A percentile compares a stretch with the other conserved stretches of the same genome.
These are phyloP conservation scores for Radiomyces spectabilis DNA, from an alignment of 192 early-diverging fungal genomes.

Conservation along the genomic window DNA sequence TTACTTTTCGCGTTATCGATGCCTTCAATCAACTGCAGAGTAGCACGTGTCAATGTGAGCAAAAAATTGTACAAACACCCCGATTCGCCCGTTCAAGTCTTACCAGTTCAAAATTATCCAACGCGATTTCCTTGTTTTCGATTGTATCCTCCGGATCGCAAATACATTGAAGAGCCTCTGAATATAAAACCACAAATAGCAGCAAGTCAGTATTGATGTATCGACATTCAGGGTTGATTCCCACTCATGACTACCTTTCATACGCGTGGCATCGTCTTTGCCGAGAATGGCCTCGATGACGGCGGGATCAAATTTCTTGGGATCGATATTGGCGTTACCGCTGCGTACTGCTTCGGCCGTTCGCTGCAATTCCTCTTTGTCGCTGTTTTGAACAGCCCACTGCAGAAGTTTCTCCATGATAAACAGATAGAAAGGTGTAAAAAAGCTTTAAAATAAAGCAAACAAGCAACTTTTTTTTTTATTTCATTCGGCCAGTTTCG, in stretches of 20 bases:
- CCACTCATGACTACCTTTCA: conserved; percentile 61
- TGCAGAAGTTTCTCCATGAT: conserved; percentile 76
- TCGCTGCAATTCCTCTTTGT: conserved; percentile 54
- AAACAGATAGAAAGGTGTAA: no score
- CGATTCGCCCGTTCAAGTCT: not conserved
- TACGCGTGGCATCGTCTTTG: conserved; percentile 44
- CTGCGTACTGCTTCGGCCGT: conserved; percentile 21
- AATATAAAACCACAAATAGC: not conserved
- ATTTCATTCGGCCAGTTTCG: no score
- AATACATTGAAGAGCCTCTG: conserved; percentile 70
- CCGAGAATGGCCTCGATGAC: conserved; percentile 57
- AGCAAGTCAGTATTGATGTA: no score
- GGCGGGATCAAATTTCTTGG: conserved; percentile 62
- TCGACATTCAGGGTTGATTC: no score
- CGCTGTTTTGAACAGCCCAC: conserved; percentile 82
- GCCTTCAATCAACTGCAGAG: conserved; percentile 58
- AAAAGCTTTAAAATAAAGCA: no score
- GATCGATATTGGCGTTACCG: conserved; percentile 28
- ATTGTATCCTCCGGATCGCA: conserved; percentile 48
- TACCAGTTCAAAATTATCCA: conserved; percentile 90
- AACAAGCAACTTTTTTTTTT: no score
- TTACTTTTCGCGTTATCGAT: conserved; percentile 81
- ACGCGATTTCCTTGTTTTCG: conserved; percentile 67
- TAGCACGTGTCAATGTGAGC: not conserved
- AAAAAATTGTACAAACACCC: not conserved